These are phyloP conservation scores for Cavenderia fasciculata DNA, from an alignment of 78 protist species.

Conservation along the genomic window DNA sequence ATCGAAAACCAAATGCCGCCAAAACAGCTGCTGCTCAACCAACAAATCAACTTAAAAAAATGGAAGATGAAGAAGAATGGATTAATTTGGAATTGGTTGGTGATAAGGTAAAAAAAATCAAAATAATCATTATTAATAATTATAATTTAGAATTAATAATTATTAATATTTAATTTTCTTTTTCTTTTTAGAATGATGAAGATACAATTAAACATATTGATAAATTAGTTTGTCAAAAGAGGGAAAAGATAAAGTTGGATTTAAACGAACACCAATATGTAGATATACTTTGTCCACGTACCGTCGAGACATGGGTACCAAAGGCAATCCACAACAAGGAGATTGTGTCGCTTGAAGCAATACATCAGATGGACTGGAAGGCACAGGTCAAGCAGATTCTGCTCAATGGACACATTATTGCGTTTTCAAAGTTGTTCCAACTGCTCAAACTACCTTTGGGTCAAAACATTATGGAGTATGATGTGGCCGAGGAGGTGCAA, in stretches of 20 bases:
- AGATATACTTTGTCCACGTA: constrained; percentile 39
- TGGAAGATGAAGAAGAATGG: constrained; percentile 71
- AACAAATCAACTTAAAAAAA: constrained; percentile 1
- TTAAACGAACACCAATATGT: constrained; percentile 31
- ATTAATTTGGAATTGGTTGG: constrained; percentile 34
- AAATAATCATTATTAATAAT: not conserved
- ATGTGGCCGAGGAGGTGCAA: constrained; percentile 8
- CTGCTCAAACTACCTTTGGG: too few species aligned
- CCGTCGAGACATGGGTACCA: constrained; percentile 38
- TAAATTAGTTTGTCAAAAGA: not conserved
- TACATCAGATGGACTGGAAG: constrained; percentile 31
- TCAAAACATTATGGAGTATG: not conserved
- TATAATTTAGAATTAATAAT: not conserved
- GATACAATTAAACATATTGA: not conserved
- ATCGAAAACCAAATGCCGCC: constrained; percentile 41
- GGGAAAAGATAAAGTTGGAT: constrained; percentile 8
- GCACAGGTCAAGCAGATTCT: constrained; percentile 24
- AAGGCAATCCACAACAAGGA: constrained; percentile 19
- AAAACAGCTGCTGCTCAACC: constrained; percentile 17
- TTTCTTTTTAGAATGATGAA: too few species aligned
- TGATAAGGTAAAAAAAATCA: not conserved
- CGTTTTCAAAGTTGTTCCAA: constrained; percentile 25
- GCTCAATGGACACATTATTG: constrained; percentile 26
- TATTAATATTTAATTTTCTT: too few species aligned
- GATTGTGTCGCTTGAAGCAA: constrained; percentile 27